Conservation (phyloP, 768 basidiomycete species). For the Arthromyces matolae region DNA sequence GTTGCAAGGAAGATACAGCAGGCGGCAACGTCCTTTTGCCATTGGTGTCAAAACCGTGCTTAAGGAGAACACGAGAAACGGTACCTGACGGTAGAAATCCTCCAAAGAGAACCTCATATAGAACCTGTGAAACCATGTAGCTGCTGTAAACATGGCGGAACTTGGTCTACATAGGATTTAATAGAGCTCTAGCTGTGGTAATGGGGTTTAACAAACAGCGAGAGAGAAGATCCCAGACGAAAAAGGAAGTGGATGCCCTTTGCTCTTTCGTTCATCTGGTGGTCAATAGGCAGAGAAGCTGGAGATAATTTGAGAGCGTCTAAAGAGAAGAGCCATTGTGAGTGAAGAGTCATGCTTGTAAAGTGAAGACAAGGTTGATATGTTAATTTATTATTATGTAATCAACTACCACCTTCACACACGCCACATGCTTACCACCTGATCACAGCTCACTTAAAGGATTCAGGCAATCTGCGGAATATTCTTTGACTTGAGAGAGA, state of each 20-base stretch:
- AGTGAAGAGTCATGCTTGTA: slow-evolving; percentile 17
- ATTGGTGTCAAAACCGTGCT: slow-evolving; percentile 8
- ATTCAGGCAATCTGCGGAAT: too few relatives aligned
- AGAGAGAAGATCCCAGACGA: slow-evolving; percentile 73
- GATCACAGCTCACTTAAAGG: too few relatives aligned
- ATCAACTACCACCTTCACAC: background rate
- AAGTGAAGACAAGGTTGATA: too few relatives aligned
- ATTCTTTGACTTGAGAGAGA: too few relatives aligned
- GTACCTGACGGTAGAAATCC: slow-evolving; percentile 76
- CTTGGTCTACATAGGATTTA: slow-evolving; percentile 50
- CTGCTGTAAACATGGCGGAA: slow-evolving; percentile 81
- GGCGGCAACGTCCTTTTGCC: slow-evolving; percentile 71
- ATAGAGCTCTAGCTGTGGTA: slow-evolving; percentile 14
- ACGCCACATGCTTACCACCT: background rate
- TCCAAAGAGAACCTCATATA: slow-evolving; percentile 86
- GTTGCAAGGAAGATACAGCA: slow-evolving; percentile 86
- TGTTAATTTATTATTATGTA: background rate
- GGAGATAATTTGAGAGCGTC: slow-evolving; percentile 58
- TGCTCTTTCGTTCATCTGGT: slow-evolving; percentile 74
- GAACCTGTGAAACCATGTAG: slow-evolving; percentile 89
- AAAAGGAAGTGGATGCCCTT: slow-evolving; percentile 85
- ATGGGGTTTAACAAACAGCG: slow-evolving; percentile 51
- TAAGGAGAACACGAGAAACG: background rate
- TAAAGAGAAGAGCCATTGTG: slow-evolving; percentile 74
- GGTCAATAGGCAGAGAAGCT: slow-evolving; percentile 50